Percentiles rank a stretch among this genome's conserved stretches.
phyloP scores from a whole-genome alignment of 208 protist genomes.

The Herpetomonas samuelpessoai region DNA sequence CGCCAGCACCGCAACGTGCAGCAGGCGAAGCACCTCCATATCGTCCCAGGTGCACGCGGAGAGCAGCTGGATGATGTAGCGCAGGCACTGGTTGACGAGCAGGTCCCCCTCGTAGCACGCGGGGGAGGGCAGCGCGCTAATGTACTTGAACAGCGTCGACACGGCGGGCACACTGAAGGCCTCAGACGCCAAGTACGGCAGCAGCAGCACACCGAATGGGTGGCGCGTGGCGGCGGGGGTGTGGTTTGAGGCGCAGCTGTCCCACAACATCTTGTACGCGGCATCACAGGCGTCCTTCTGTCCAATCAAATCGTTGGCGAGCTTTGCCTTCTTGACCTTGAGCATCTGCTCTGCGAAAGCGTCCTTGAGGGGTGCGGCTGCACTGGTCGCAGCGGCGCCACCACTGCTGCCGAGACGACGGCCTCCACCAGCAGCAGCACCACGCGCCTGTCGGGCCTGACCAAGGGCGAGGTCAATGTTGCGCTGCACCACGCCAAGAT shows the following conservation, averaged over 20 bases:
- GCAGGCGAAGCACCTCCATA: conserved; percentile 30
- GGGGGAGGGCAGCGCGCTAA: conserved; percentile 27
- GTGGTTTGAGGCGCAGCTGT: conserved; percentile 1
- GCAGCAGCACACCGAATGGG: conserved; percentile 46
- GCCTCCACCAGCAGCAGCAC: neutral
- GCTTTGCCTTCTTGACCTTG: conserved; percentile 29
- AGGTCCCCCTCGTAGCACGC: conserved; percentile 28
- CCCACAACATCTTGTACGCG: conserved; percentile 40
- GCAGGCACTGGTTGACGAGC: conserved; percentile 69
- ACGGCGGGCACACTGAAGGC: conserved; percentile 44
- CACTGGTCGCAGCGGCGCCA: neutral
- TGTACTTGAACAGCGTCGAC: conserved; percentile 65
- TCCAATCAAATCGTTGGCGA: conserved; percentile 31
- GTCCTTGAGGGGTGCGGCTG: conserved; percentile 18
- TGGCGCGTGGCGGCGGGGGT: neutral
- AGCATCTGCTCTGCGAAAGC: conserved; percentile 56
- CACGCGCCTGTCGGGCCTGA: conserved; percentile 3
- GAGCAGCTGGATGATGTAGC: conserved; percentile 57
- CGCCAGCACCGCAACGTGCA: conserved; percentile 41
- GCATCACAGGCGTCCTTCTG: conserved; percentile 38
- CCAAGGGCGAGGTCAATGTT: conserved; percentile 39
- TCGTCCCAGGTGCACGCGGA: conserved; percentile 44
- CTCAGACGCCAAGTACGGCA: conserved; percentile 80
- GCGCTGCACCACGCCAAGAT: conserved; percentile 58
- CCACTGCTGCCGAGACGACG: neutral